phyloP scores from a whole-genome alignment of 495 filamentous ascomycete species.

The Podospora australis region DNA sequence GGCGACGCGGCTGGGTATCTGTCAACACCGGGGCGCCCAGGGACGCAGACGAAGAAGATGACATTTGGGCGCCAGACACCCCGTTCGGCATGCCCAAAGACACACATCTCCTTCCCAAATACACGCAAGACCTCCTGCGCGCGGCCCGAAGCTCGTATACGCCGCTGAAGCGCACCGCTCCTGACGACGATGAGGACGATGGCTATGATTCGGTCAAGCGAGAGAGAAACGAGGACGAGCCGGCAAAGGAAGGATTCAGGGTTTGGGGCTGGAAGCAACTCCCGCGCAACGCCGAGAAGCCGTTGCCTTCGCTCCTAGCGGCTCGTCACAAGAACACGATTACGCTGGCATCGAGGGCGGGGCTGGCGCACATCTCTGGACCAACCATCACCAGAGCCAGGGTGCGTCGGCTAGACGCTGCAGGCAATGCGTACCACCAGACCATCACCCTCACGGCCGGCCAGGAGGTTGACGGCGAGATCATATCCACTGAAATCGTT shows the following conservation, averaged over 20 bases:
- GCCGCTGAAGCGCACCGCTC: slow-evolving; percentile 53
- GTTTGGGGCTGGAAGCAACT: slow-evolving; percentile 73
- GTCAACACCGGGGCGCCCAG: slow-evolving; percentile 59
- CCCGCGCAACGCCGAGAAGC: slow-evolving; percentile 66
- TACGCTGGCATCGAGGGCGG: slow-evolving; percentile 38
- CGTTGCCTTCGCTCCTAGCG: slow-evolving; percentile 74
- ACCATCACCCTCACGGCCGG: slow-evolving; percentile 77
- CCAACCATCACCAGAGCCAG: slow-evolving; percentile 64
- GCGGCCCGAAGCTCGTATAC: slow-evolving; percentile 71
- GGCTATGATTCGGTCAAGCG: slow-evolving; percentile 26
- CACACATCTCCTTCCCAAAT: slow-evolving; percentile 67
- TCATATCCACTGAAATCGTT: slow-evolving; percentile 53
- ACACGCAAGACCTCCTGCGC: slow-evolving; percentile 78
- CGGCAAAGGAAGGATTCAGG: slow-evolving; percentile 55
- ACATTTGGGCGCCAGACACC: slow-evolving; percentile 52
- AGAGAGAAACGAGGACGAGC: slow-evolving; percentile 42
- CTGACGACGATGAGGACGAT: slow-evolving; percentile 48
- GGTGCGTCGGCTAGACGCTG: slow-evolving; percentile 67
- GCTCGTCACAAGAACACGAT: slow-evolving; percentile 72
- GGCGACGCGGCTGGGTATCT: slow-evolving; percentile 66
- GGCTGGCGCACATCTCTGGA: slow-evolving; percentile 34
- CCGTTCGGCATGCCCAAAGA: slow-evolving; percentile 78
- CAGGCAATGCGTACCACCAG: slow-evolving; percentile 72
- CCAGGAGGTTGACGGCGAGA: slow-evolving; percentile 73
- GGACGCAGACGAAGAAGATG: slow-evolving; percentile 44